Conservation (phyloP, 164 flowering plant species). For the Tinospora cordifolia region DNA sequence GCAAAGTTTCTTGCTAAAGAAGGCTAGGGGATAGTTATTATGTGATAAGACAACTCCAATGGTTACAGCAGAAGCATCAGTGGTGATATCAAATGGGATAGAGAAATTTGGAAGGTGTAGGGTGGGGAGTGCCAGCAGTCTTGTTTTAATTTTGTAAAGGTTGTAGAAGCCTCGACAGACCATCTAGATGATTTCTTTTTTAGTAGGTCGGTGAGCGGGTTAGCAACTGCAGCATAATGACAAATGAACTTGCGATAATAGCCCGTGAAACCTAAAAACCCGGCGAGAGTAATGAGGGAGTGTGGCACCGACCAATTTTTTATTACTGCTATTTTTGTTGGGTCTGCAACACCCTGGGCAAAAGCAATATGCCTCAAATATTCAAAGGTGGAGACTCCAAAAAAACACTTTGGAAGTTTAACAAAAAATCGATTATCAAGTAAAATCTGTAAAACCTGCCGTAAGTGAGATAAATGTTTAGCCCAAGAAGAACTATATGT, state of each 20-base stretch:
- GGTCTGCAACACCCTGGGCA: not conserved
- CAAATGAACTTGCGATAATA: slow-evolving; percentile 5
- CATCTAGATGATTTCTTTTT: not conserved
- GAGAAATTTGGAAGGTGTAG: not conserved
- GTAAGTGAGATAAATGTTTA: not conserved
- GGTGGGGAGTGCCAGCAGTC: not conserved
- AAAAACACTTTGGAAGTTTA: not conserved
- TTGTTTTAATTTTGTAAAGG: not conserved
- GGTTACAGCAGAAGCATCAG: not conserved
- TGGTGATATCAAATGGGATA: not conserved
- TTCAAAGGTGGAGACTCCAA: not conserved
- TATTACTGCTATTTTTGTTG: not conserved
- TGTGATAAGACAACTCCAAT: not conserved
- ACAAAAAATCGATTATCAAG: not conserved
- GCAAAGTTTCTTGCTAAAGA: no score
- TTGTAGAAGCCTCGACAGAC: not conserved
- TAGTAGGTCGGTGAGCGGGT: not conserved
- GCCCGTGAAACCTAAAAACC: slow-evolving; percentile 10
- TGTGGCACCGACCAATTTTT: no score
- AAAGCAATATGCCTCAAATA: not conserved
- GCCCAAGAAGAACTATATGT: not conserved
- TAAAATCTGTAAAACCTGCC: not conserved
- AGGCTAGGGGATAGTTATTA: not conserved
- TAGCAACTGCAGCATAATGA: not conserved
- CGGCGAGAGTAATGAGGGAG: not conserved